Conservation (phyloP, 106 monocot genomes). For the Xerophyta viscosa region DNA sequence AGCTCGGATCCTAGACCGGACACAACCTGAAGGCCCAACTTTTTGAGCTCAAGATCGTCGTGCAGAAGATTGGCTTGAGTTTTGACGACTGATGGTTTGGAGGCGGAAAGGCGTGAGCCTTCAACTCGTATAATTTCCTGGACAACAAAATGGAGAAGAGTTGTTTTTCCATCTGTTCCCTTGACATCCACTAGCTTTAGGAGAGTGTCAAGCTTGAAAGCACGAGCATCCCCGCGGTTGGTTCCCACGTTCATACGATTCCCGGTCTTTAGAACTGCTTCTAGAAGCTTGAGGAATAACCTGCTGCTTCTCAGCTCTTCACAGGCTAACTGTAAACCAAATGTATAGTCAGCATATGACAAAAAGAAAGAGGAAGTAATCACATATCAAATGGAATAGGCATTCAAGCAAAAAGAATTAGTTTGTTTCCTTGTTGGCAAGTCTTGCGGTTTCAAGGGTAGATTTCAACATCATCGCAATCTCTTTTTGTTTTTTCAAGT, state of each 20-base stretch:
- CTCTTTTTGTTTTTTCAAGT: too few species aligned
- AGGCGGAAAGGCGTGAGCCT: conserved; percentile 48
- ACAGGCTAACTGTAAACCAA: conserved; percentile 52
- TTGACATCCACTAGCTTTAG: conserved; percentile 84
- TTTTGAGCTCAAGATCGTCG: conserved; percentile 41
- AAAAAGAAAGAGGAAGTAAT: too few species aligned
- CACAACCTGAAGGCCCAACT: conserved; percentile 56
- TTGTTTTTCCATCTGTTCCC: conserved; percentile 86
- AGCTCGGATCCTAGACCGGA: conserved; percentile 53
- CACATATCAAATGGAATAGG: too few species aligned
- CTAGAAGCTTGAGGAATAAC: conserved; percentile 80
- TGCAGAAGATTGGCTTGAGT: conserved; percentile 24
- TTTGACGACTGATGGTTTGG: conserved; percentile 6
- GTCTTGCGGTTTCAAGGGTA: too few species aligned
- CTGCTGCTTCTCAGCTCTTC: conserved; percentile 84
- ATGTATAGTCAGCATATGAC: too few species aligned
- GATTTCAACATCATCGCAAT: too few species aligned
- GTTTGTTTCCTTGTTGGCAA: too few species aligned
- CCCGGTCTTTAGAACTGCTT: conserved; percentile 88
- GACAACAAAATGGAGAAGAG: conserved; percentile 85
- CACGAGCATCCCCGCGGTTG: conserved; percentile 75
- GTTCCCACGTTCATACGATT: conserved; percentile 97
- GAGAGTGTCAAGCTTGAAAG: conserved; percentile 96
- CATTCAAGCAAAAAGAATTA: too few species aligned
- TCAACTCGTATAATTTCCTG: conserved; percentile 75